Evolutionary conservation across 2,329 filamentous ascomycete genomes (phyloP), one percentile per base, ranked within the genome.

Genomic region (Fonsecaea pugnacius): DNA sequence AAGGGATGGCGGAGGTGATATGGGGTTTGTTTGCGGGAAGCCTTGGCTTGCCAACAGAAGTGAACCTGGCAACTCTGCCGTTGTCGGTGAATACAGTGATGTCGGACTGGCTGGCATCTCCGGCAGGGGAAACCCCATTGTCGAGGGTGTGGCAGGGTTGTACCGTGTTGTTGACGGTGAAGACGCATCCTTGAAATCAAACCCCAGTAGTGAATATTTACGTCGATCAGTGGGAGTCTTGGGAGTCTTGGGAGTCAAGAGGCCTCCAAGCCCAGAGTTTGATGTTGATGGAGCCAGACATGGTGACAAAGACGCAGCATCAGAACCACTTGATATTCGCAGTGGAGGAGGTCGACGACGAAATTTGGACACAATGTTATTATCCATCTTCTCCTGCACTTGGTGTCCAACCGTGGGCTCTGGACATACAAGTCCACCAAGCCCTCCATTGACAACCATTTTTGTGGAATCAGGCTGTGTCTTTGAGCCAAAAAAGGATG

Each of bases 41-140:
- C 66, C 66, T 58, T 68, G 66, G 55, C 66, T 68, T 43, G 66
- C 33, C 18, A 64, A 55, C 5, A 68, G 63, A 8, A 68, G 66
- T 38, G 66, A 68, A 14, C 66, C 66, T 51, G 66, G 66, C 48
- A 68, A 43, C 40, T 68, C 66, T 33, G 46, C 57, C 40, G 65
- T 61, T 18, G 33, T 43, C 9, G 43, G 60, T 64, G 66, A 64
- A 64, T 33, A 12, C 21, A 48, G 55, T 10, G 58, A 36, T 27
- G 12, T 54, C 24, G 58, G 38, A 38, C 35, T 62, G 18, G 60
- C 32, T 24, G 66, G 66, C 55, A 62, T 63, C 35, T 64, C 38
- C 21, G 66, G 66, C 35, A 38, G 66, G 54, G 66, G 55, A 30
- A 35, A 40, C 30, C 43, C 58, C 12, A 48, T 30, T 18, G 33